These are phyloP conservation scores for Ophiostoma montium DNA, from an alignment of 2,329 filamentous ascomycete species.

Conservation along the genomic window DNA sequence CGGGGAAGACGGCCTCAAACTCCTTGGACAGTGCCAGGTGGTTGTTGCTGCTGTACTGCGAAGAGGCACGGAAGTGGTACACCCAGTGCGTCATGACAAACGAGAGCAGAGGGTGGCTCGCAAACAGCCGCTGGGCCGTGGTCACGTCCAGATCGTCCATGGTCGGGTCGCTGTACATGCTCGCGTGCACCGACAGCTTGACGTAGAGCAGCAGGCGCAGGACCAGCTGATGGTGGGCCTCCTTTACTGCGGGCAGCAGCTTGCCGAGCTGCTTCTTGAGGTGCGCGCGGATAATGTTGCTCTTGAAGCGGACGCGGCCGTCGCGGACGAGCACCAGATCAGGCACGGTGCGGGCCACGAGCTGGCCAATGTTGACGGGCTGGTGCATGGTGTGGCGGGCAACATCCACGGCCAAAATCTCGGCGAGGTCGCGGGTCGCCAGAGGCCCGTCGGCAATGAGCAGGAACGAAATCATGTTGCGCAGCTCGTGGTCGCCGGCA, in stretches of 20 bases:
- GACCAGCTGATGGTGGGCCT: conserved; percentile 22
- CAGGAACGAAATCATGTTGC: conserved; percentile 22
- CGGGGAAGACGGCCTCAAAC: conserved; percentile 23
- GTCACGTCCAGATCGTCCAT: conserved; percentile 18
- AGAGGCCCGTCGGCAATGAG: conserved; percentile 22
- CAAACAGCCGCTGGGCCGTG: conserved; percentile 16
- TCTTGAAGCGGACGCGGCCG: conserved; percentile 24
- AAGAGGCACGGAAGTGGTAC: conserved; percentile 22
- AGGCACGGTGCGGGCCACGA: conserved; percentile 15
- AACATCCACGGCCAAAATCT: conserved; percentile 20
- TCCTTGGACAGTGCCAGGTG: conserved; percentile 18
- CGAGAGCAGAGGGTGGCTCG: conserved; percentile 19
- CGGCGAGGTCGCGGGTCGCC: conserved; percentile 19
- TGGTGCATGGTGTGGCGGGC: conserved; percentile 12
- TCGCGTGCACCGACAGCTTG: conserved; percentile 17
- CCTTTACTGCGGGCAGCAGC: conserved; percentile 19
- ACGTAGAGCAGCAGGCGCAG: conserved; percentile 23
- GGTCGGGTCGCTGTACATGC: conserved; percentile 16
- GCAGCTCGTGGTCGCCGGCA: conserved; percentile 16
- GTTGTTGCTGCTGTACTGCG: conserved; percentile 15
- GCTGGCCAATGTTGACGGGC: conserved; percentile 13
- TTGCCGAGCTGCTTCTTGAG: conserved; percentile 22
- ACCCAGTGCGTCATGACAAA: conserved; percentile 25
- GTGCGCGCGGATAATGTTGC: conserved; percentile 20
- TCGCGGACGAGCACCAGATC: conserved; percentile 21